phyloP scores from a whole-genome alignment of 371 early-diverging fungal species.

The Mucor saturninus region DNA sequence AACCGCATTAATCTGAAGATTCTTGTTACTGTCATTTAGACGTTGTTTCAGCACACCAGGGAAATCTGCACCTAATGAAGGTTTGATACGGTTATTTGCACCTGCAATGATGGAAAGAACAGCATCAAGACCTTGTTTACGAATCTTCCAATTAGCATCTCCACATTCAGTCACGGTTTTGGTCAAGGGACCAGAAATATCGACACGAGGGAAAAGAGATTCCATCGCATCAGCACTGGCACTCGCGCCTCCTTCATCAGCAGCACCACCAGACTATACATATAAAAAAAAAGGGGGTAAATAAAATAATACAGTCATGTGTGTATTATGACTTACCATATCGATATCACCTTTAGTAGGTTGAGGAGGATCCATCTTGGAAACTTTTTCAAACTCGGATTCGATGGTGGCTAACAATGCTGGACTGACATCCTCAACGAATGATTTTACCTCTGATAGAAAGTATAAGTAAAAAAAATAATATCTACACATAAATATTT shows the following conservation, averaged over 20 bases:
- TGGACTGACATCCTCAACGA: conserved; percentile 88
- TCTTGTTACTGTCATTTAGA: conserved; percentile 90
- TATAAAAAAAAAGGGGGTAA: background rate
- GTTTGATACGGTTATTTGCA: conserved; percentile 85
- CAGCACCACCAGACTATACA: conserved; percentile 4
- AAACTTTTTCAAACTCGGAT: conserved; percentile 90
- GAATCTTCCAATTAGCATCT: conserved; percentile 92
- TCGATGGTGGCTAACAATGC: conserved; percentile 83
- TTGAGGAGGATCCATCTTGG: conserved; percentile 75
- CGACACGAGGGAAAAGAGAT: conserved; percentile 86
- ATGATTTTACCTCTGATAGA: conserved; percentile 60
- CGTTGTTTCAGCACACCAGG: conserved; percentile 80
- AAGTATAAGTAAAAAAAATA: background rate
- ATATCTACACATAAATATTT: background rate
- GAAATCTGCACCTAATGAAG: conserved; percentile 82
- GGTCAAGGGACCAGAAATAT: conserved; percentile 61
- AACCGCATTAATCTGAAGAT: conserved; percentile 74
- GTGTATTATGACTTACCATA: conserved; percentile 13
- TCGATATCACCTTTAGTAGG: conserved; percentile 59
- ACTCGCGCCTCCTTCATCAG: conserved; percentile 24
- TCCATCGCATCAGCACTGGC: conserved; percentile 69
- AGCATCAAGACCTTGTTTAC: conserved; percentile 93
- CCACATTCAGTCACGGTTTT: conserved; percentile 65
- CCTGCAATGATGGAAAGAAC: conserved; percentile 71
- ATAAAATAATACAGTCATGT: background rate